Conservation (phyloP, 2,329 filamentous ascomycete genomes). For the Cephalotrichum gorgonifer region DNA sequence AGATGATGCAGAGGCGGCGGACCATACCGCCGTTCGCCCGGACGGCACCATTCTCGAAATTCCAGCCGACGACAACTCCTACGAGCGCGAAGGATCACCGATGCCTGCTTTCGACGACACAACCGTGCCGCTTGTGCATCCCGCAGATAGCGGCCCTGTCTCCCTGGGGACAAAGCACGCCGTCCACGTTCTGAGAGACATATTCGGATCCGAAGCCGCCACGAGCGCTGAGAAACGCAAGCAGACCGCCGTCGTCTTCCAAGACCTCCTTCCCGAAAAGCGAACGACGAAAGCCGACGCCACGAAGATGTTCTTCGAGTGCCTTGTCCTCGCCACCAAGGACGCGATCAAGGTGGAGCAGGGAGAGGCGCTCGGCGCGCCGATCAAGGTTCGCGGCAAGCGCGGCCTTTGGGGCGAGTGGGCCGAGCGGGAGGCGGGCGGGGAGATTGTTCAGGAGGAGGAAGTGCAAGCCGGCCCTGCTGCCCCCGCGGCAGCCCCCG, state of each 20-base stretch:
- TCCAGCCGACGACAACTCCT: slow-evolving; percentile 45
- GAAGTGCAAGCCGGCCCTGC: slow-evolving; percentile 16
- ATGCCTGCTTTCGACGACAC: slow-evolving; percentile 69
- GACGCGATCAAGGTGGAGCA: slow-evolving; percentile 97
- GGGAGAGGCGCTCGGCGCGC: slow-evolving; percentile 61
- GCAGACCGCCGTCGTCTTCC: slow-evolving; percentile 73
- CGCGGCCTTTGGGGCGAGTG: slow-evolving; percentile 93
- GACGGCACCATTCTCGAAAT: slow-evolving; percentile 59
- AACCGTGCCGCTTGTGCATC: slow-evolving; percentile 63
- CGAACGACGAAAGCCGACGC: slow-evolving; percentile 79
- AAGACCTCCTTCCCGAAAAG: slow-evolving; percentile 76
- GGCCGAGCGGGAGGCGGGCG: slow-evolving; percentile 69
- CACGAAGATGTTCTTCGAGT: slow-evolving; percentile 99
- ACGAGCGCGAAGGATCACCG: slow-evolving; percentile 32
- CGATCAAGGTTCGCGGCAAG: slow-evolving; percentile 80
- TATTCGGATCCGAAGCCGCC: slow-evolving; percentile 67
- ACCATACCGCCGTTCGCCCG: slow-evolving; percentile 38
- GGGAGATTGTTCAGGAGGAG: slow-evolving; percentile 46
- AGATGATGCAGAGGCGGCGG: slow-evolving; percentile 39
- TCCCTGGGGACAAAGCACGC: slow-evolving; percentile 90
- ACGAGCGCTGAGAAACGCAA: slow-evolving; percentile 62
- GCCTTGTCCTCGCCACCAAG: slow-evolving; percentile 90
- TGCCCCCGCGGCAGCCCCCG: slow-evolving; percentile 1
- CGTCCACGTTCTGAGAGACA: slow-evolving; percentile 84
- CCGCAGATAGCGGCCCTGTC: slow-evolving; percentile 74